Base-by-base conservation (phyloP, 2,329 filamentous ascomycete species). In the Aulographum hederae region DNA sequence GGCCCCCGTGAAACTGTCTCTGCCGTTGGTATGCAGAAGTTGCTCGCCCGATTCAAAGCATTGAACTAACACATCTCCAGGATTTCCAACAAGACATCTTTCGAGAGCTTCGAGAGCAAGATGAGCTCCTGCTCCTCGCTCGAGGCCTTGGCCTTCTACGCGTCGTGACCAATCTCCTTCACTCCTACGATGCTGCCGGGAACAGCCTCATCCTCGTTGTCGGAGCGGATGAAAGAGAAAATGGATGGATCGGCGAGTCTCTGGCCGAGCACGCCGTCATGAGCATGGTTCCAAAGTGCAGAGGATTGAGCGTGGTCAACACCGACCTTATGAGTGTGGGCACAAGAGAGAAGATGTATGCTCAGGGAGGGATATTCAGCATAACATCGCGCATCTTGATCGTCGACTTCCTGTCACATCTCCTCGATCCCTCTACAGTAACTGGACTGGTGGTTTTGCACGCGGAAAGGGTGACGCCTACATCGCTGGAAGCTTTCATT, bases 61-160 rank as follows among this genome's bases (percentile, higher is more conserved):
- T 27, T 12, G 13, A 5, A 13, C 26, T 31, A 5, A n/a, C n/a
- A n/a, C n/a, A n/a, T n/a, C n/a, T n/a, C n/a, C 43, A 69, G 61
- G 65, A 84, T 64, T 98, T 91, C 54, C 89, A 98, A 61, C 85
- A 95, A 60, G 77, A 81, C 47, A 72, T 95, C 46, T 95, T 95
- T 61, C 81, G 79, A 52, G 79, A 89, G 57, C 72, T 92, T 42
- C 77, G 82, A 39, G 63, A 73, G 38, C 80, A 94, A 59, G 89
- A 98, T 78, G 78, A 91, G 55, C 74, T 98, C 40, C 78, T 95
- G 45, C 67, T 98, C 33, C 69, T 95, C 34, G 89, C 86, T 26
- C 79, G 82, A 32, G 89, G 89, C 43, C 74, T 98, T 30, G 89
- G 89, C 43, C 73, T 95, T 28, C 70, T 94, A 51, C 81, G 84